Conservation (phyloP, 805 yeast genomes). For the Wickerhamomyces chambardii region DNA sequence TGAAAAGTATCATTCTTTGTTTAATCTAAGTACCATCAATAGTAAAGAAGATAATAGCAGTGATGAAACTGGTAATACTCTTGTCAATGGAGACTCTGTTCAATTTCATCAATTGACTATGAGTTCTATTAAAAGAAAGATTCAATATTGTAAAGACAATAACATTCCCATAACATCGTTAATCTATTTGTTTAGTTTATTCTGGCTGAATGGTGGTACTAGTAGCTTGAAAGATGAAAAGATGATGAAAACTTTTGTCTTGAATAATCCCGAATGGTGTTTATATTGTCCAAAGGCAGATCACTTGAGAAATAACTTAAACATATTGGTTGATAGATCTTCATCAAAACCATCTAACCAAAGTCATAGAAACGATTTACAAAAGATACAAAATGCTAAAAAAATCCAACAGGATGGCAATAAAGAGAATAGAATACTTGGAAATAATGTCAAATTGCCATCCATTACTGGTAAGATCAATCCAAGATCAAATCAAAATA, state of each 20-base stretch:
- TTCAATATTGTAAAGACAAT: slow-evolving; percentile 50
- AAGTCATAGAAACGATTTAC: too few relatives aligned
- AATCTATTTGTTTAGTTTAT: slow-evolving; percentile 44
- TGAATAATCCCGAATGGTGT: slow-evolving; percentile 35
- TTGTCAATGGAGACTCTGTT: slow-evolving; percentile 14
- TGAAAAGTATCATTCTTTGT: slow-evolving; percentile 23
- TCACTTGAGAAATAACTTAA: slow-evolving; percentile 17
- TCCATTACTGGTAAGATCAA: too few relatives aligned
- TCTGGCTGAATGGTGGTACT: slow-evolving; percentile 28
- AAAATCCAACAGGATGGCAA: too few relatives aligned
- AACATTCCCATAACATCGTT: slow-evolving; percentile 48
- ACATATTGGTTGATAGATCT: slow-evolving; percentile 7
- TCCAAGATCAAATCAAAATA: background rate
- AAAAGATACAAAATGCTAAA: too few relatives aligned
- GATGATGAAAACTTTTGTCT: background rate
- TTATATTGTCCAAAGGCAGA: slow-evolving; percentile 35
- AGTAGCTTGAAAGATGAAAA: slow-evolving; percentile 26
- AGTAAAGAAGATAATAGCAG: slow-evolving; percentile 10
- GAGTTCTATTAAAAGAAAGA: slow-evolving; percentile 41
- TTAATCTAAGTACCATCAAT: background rate
- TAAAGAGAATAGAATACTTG: too few relatives aligned
- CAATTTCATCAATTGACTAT: background rate
- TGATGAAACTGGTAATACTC: too few relatives aligned
- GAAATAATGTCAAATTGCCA: too few relatives aligned
- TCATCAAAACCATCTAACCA: slow-evolving; percentile 1